Conservation (phyloP, 2,329 filamentous ascomycete species). For the Talaromyces sp. region DNA sequence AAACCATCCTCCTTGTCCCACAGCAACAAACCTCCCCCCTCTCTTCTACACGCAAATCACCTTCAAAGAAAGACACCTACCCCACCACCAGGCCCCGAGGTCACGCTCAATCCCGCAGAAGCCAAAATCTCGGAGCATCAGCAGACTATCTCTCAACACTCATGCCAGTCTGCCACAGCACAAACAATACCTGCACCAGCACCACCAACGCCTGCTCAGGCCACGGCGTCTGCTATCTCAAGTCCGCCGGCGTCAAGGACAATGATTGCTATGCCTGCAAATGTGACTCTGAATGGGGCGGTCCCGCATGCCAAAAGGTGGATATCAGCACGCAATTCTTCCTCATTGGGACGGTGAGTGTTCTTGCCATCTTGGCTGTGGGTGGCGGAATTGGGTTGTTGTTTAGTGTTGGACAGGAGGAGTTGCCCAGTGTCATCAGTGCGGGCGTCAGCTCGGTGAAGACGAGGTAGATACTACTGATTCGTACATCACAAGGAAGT, state of each 20-base stretch:
- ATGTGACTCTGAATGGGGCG: conserved; percentile 78
- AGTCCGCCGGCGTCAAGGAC: conserved; percentile 50
- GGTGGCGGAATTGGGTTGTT: conserved; percentile 72
- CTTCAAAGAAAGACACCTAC: not conserved
- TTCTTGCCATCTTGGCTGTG: conserved; percentile 66
- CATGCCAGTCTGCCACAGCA: conserved; percentile 72
- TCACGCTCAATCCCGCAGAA: not conserved
- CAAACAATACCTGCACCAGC: conserved; percentile 63
- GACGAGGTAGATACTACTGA: conserved; percentile 32
- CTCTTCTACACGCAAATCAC: not conserved
- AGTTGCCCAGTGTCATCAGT: conserved; percentile 91
- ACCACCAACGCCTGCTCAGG: conserved; percentile 76
- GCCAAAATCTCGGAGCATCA: not conserved
- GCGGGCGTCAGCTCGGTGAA: conserved; percentile 78
- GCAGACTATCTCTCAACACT: conserved; percentile 43
- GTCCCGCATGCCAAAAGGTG: conserved; percentile 82
- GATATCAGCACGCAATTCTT: conserved; percentile 88
- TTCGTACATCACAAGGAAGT: not conserved
- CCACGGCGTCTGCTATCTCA: conserved; percentile 72
- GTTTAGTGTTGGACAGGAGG: conserved; percentile 78
- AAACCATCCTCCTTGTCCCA: conserved; percentile 10
- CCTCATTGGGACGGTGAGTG: conserved; percentile 72
- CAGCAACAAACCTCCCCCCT: not conserved
- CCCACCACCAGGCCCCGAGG: not conserved
- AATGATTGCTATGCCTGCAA: conserved; percentile 72